Percentiles rank a stretch among this genome's conserved stretches.
Conservation (phyloP, 108 stramenopile genomes). For the Skeletonema costatum region DNA sequence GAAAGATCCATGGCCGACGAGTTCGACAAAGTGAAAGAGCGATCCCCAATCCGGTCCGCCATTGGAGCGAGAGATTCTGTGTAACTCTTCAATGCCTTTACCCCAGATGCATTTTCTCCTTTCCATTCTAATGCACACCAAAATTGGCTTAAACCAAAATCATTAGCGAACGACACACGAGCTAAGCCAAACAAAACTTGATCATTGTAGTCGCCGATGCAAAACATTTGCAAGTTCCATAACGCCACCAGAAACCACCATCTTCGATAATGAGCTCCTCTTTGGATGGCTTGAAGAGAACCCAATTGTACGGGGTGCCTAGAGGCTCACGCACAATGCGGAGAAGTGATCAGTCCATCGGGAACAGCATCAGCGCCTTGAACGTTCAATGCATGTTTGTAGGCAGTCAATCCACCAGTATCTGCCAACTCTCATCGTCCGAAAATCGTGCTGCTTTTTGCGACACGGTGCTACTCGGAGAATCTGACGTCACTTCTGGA, state of each 20-base stretch:
- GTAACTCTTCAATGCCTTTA: constrained; percentile 15
- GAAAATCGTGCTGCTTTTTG: constrained; percentile 1
- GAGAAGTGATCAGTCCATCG: constrained; percentile 11
- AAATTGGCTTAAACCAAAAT: constrained; percentile 19
- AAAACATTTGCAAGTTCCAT: constrained; percentile 31
- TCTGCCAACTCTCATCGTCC: neutral
- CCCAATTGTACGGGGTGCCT: constrained; percentile 34
- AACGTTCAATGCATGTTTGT: constrained; percentile 22
- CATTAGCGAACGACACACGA: constrained; percentile 21
- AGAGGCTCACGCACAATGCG: constrained; percentile 14
- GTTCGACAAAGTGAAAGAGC: constrained; percentile 27
- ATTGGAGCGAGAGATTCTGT: constrained; percentile 9
- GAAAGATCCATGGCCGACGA: constrained; percentile 14
- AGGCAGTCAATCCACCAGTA: constrained; percentile 17
- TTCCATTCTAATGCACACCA: constrained; percentile 33
- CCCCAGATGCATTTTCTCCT: constrained; percentile 21
- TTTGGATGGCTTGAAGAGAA: constrained; percentile 22
- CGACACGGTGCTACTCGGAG: neutral
- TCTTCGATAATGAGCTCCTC: constrained; percentile 22
- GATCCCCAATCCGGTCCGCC: constrained; percentile 26
- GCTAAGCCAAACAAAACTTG: constrained; percentile 29
- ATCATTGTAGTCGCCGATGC: constrained; percentile 17
- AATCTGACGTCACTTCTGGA: neutral
- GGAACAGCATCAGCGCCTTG: constrained; percentile 22
- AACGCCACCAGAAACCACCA: constrained; percentile 32